These are phyloP conservation scores for Chaetothyriales sp. DNA, from an alignment of 2,329 filamentous ascomycete species.

Conservation along the genomic window DNA sequence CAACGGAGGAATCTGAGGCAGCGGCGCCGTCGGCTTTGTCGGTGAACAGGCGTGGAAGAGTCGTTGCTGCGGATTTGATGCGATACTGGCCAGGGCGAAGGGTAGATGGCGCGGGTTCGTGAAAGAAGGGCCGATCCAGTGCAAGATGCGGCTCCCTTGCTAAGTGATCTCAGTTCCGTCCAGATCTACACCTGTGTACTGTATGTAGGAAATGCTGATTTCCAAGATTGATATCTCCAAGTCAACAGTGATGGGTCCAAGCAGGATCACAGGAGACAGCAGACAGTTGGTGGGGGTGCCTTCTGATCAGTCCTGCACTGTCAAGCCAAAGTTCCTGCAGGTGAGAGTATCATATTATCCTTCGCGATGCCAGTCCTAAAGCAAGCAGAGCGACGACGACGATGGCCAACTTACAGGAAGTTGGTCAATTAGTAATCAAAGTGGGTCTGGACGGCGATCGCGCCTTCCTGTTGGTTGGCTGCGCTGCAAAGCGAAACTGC, in stretches of 20 bases:
- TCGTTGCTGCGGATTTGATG: conserved; percentile 10
- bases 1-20: conserved; percentile 10
- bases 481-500: too few species aligned
- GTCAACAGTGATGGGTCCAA: neutral
- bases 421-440: too few species aligned
- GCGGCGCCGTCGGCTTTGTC: conserved; percentile 16
- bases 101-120: neutral
- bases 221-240: neutral
- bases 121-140: neutral
- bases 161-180: neutral
- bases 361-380: neutral
- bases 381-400: neutral
- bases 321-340: neutral
- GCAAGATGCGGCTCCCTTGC: neutral
- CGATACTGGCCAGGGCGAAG: neutral
- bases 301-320: neutral
- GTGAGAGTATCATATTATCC: neutral
- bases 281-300: neutral
- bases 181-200: neutral
- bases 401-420: too few species aligned
- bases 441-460: too few species aligned
- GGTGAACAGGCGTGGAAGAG: conserved; percentile 14
- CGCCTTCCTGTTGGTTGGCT: too few species aligned
- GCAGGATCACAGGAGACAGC: too few species aligned
- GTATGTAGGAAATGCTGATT: neutral